Conservation (phyloP, 2,329 filamentous ascomycete genomes). For the Colletotrichum tropicale region DNA sequence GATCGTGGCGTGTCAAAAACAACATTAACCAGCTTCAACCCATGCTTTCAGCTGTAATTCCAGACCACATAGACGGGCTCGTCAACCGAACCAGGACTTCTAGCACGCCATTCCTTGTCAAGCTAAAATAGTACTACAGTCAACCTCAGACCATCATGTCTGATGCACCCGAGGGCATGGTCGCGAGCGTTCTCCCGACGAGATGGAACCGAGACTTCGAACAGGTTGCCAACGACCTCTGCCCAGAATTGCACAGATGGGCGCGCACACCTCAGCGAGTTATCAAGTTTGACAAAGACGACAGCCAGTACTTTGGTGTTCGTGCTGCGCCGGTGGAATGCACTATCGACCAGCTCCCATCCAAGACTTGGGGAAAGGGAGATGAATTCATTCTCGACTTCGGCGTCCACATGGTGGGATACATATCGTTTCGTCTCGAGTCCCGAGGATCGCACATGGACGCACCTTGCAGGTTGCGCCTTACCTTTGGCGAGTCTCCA, state of each 20-base stretch:
- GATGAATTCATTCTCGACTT: constrained; percentile 36
- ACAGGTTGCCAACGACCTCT: constrained; percentile 1
- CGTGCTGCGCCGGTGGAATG: constrained; percentile 12
- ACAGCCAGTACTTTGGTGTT: constrained; percentile 25
- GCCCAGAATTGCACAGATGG: constrained; percentile 20
- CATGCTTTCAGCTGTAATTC: neutral
- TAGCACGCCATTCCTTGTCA: neutral
- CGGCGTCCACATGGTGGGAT: constrained; percentile 35
- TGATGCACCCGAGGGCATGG: constrained; percentile 4
- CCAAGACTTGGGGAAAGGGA: constrained; percentile 26
- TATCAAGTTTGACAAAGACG: constrained; percentile 25
- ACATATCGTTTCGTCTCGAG: constrained; percentile 30
- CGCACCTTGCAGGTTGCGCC: constrained; percentile 35
- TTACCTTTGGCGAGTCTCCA: constrained; percentile 40
- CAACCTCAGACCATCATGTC: neutral
- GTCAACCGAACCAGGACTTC: neutral
- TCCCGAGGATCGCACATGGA: constrained; percentile 35
- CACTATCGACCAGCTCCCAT: constrained; percentile 19
- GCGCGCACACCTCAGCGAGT: constrained; percentile 18
- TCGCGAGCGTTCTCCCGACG: constrained; percentile 8
- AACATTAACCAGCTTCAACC: neutral
- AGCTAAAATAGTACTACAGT: neutral
- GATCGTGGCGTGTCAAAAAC: neutral
- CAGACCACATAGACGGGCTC: neutral
- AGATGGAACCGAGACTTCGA: constrained; percentile 11